Conservation (phyloP, 2,329 filamentous ascomycete genomes). For the Colletotrichum sidae region DNA sequence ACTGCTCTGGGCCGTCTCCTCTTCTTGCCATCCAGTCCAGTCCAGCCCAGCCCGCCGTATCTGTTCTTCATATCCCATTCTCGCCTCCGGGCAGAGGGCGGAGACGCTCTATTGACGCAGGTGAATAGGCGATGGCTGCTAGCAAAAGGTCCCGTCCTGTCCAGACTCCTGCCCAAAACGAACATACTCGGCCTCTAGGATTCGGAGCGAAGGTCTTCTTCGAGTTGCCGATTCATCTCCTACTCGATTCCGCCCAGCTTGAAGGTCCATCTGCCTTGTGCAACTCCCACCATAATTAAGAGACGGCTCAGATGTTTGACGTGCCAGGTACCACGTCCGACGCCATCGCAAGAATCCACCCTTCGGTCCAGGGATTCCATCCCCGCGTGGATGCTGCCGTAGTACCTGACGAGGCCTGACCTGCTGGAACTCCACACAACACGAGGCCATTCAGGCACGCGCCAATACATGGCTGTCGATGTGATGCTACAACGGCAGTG, state of each 20-base stretch:
- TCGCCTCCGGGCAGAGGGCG: background rate
- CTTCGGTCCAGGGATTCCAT: conserved; percentile 80
- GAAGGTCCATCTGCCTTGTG: background rate
- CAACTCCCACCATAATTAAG: background rate
- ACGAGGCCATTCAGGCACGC: conserved; percentile 30
- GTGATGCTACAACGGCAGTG: conserved; percentile 21
- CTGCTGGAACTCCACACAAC: conserved; percentile 19
- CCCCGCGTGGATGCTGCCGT: conserved; percentile 73
- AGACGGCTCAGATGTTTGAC: conserved; percentile 1
- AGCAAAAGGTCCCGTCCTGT: conserved; percentile 32
- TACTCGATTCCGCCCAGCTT: background rate
- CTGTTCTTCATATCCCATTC: background rate
- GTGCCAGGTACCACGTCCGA: conserved; percentile 19
- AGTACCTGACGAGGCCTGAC: conserved; percentile 1
- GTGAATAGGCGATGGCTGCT: conserved; percentile 23
- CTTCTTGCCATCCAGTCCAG: background rate
- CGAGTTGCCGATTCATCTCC: background rate
- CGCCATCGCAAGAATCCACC: conserved; percentile 67
- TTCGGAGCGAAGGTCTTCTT: background rate
- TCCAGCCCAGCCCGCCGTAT: background rate
- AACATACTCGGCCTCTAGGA: background rate
- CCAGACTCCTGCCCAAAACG: conserved; percentile 21
- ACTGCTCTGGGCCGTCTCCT: too few relatives aligned
- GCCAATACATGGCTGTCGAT: conserved; percentile 8
- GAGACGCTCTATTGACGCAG: conserved; percentile 6